These are phyloP conservation scores for Taiwanofungus camphoratus DNA, from an alignment of 1,284 basidiomycete genomes.

Conservation along the genomic window DNA sequence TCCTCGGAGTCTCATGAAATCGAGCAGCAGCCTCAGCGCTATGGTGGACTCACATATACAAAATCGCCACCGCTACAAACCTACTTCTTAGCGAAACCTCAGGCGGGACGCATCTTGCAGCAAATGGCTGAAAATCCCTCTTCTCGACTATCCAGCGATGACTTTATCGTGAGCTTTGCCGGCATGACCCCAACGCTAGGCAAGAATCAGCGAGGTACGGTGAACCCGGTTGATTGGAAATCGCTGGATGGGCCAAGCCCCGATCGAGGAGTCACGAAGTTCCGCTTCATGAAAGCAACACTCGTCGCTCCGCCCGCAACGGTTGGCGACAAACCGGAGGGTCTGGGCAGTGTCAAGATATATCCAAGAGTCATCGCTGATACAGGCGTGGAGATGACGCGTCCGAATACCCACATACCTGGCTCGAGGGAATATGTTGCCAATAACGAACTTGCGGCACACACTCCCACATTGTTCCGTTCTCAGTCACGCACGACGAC, in stretches of 20 bases:
- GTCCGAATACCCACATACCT: slow-evolving; percentile 22
- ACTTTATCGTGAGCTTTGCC: slow-evolving; percentile 22
- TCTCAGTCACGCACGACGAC: no score
- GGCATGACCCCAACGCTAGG: slow-evolving; percentile 23
- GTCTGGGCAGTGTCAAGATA: slow-evolving; percentile 15
- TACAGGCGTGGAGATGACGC: slow-evolving; percentile 9
- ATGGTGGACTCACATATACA: slow-evolving; percentile 57
- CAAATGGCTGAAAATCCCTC: not conserved
- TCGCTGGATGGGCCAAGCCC: slow-evolving; percentile 12
- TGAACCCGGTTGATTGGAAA: slow-evolving; percentile 8
- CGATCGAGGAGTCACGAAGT: slow-evolving; percentile 13
- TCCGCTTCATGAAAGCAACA: slow-evolving; percentile 23
- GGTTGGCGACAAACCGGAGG: slow-evolving; percentile 23
- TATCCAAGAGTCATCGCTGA: slow-evolving; percentile 12
- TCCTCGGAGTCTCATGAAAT: slow-evolving; percentile 36
- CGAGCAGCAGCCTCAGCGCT: slow-evolving; percentile 58
- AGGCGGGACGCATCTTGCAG: slow-evolving; percentile 55
- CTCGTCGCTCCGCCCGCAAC: slow-evolving; percentile 26
- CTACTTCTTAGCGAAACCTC: slow-evolving; percentile 41
- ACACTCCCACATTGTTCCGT: no score
- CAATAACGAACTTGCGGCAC: slow-evolving; percentile 6
- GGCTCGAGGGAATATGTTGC: slow-evolving; percentile 32
- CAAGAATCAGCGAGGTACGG: slow-evolving; percentile 3
- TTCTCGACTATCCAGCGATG: not conserved
- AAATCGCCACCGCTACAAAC: slow-evolving; percentile 47